Evolutionary conservation across 306 rosid species (phyloP), one percentile per base, ranked within the genome.

Genomic region (Dalbergia cochinchinensis): DNA sequence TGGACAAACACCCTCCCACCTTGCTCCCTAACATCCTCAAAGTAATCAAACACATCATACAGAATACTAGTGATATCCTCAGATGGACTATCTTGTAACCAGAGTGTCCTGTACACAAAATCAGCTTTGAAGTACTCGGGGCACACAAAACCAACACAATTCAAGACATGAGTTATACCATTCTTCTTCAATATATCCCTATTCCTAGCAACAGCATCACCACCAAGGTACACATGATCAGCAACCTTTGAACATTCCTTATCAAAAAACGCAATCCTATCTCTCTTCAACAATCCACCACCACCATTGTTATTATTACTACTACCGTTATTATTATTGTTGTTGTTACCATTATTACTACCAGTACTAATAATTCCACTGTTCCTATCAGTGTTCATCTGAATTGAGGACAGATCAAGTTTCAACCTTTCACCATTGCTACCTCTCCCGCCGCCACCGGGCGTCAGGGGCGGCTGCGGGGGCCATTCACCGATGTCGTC

Each of bases 401-500:
- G 98, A 83, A 96, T 93, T 0, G 98, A 79, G 5, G 98, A 93
- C 77, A 96, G 85, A 89, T 96, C 99, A 82, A 96, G 98, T 88
- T 93, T 96, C 88, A 96, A 88, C 82, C 98, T 90, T 76, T 96
- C 99, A 57, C 94, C 94, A 74, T 85, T 87, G 44, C 57, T 83
- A 83, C 86, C 86, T 83, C 86, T 78, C 3, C 90, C 92, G 75
- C 87, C 83, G 33, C 97, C 97, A 34, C 98, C 84, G 0, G 99
- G 99, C 6, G 99, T 96, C 16, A 90, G 91, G 13, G 99, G 93
- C 61, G 98, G 96, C 44, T 89, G 97, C 8, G 57, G 57, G 0
- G 91, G 91, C 99, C 99, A 96, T 92, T 96, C 99, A 2, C 99
- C 99, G 0, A 96, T 93, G 68, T 96, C 99, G 1, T 96, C 99